Evolutionary conservation across 768 basidiomycete genomes (phyloP), one percentile per base, ranked within the genome.

Genomic region (Dentipellis fragilis): DNA sequence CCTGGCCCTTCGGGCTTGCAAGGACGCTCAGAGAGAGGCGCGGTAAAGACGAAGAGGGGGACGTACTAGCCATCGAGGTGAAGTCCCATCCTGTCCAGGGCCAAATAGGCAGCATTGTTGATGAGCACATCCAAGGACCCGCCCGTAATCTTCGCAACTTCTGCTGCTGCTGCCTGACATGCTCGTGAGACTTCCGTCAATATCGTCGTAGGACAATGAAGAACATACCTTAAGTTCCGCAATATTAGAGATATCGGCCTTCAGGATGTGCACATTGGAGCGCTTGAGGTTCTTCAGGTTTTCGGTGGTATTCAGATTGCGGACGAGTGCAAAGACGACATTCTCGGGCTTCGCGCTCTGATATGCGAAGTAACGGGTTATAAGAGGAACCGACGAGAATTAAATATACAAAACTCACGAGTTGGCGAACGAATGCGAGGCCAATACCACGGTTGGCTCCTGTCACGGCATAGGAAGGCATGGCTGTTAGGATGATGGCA

Each of bases 361-460:
- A 6, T 29, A 29, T 29, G 29, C 22, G 14, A 19, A 22, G 21
- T 21, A 17, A 49, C 22, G 11, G 39, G 40, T 42, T 14, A 42
- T 14, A 14, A 29, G 21, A 22, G 8, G 16, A 49, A 21, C n/a
- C n/a, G n/a, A n/a, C n/a, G n/a, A n/a, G n/a, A n/a, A n/a, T n/a
- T n/a, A n/a, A n/a, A n/a, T n/a, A n/a, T n/a, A n/a, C 12, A 10
- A n/a, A 9, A 45, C 56, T 21, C n/a, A 63, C 61, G 21, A 68
- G 56, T 42, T 64, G 61, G 19, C 58, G 57, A 34, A 66, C 61
- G 49, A 68, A 65, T 38, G 63, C 65, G 45, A 61, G 52, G 60
- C 29, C 50, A 10, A 51, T 51, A 10, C 50, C 35, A 29, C 50
- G 50, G 23, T 8, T 38, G 11, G 50, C 50, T 1, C 50, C 34